These are phyloP conservation scores for Globisporangium splendens DNA, from an alignment of 352 stramenopile species.

Conservation along the genomic window DNA sequence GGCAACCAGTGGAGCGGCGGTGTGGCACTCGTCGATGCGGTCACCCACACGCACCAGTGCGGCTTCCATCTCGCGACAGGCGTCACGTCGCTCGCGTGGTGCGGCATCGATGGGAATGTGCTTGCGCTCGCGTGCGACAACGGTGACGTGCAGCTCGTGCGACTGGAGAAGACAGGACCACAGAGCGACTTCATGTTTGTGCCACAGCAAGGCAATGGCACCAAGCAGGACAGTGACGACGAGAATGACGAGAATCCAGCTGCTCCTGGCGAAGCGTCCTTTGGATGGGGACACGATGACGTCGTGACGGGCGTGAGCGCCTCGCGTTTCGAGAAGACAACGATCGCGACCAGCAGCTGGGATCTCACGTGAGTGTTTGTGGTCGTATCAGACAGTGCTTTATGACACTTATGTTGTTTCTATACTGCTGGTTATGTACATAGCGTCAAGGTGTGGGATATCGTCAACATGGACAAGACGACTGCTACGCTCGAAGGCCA, in stretches of 20 bases:
- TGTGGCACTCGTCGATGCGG: constrained; percentile 46
- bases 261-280: constrained; percentile 6
- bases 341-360: constrained; percentile 59
- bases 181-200: constrained; percentile 38
- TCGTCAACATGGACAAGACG: constrained; percentile 39
- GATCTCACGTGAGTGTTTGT: constrained; percentile 50
- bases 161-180: constrained; percentile 19
- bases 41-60: constrained; percentile 37
- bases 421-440: background rate
- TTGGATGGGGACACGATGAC: constrained; percentile 60
- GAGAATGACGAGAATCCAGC: too few relatives aligned
- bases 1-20: constrained; percentile 73
- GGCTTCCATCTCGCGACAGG: constrained; percentile 41
- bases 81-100: constrained; percentile 54
- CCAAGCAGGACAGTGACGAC: background rate
- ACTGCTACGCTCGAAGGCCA: constrained; percentile 60
- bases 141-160: constrained; percentile 56
- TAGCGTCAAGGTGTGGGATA: constrained; percentile 80
- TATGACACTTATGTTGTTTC: background rate
- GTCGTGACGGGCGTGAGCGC: constrained; percentile 52
- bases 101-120: constrained; percentile 37
- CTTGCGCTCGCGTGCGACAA: constrained; percentile 69
- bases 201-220: constrained; percentile 14
- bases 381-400: background rate
- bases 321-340: constrained; percentile 40